Base-by-base conservation (phyloP, 306 rosid species). In the Cicer bijugum region DNA sequence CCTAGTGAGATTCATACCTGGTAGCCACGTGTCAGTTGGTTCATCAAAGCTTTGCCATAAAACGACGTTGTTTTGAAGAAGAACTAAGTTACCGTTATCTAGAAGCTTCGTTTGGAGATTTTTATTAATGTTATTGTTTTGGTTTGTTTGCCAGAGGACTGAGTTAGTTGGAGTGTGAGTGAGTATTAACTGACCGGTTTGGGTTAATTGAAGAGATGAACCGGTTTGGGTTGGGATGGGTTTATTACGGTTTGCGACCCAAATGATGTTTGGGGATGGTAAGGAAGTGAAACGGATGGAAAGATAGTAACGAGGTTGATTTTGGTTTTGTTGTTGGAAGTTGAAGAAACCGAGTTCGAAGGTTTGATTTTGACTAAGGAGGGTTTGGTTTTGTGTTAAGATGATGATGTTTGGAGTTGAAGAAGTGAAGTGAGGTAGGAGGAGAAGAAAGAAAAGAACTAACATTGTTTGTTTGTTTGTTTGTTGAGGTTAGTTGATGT, bases 31-130 rank as follows among this genome's bases (percentile, higher is more conserved):
- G 71, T 92, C 92, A 2, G 93, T 75, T 7, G 97, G 97, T 17
- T 70, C 73, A 15, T 92, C 93, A 80, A 92, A 92, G 84, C 97
- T 92, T 76, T 92, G 97, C 96, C 96, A 92, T 1, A 71, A 63
- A 59, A 88, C 74, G 7, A 6, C 53, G 38, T 85, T 87, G 47
- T 47, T 28, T 0, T 0, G 19, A 5, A 76, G 69, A 10, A 92
- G 78, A 19, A 85, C 76, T 6, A 92, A 77, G 65, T 92, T 92
- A 0, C 92, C 97, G 35, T 40, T 84, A 7, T 88, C 97, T 8
- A 76, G 50, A 10, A 92, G 79, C 20, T 58, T 61, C 9, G 61
- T 16, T 6, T 65, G 35, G 0, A 17, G 37, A 12, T 1, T 42
- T 0, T 59, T 6, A 5, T 2, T 1, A 0, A 39, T 10, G 71